Conservation (phyloP, 495 filamentous ascomycete genomes). For the Umbilicaria muhlenbergii region DNA sequence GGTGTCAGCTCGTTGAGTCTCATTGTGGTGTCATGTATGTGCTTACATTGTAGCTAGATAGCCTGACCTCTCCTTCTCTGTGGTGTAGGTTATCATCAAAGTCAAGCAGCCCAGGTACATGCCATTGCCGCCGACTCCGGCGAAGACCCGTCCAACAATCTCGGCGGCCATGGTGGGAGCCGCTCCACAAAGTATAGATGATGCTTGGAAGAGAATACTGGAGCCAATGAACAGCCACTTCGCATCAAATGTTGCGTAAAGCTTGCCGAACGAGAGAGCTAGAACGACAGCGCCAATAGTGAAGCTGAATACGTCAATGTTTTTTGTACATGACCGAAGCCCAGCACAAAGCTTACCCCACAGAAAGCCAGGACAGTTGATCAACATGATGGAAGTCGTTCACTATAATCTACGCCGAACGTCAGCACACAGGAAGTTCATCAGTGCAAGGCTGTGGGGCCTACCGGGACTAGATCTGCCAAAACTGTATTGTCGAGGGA, state of each 20-base stretch:
- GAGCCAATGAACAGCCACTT: slow-evolving; percentile 17
- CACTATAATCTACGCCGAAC: slow-evolving; percentile 1
- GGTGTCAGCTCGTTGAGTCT: not conserved
- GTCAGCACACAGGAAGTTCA: no score
- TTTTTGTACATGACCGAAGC: not conserved
- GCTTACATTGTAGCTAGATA: slow-evolving; percentile 24
- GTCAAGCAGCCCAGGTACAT: slow-evolving; percentile 35
- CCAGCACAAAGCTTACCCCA: slow-evolving; percentile 2
- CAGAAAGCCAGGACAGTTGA: slow-evolving; percentile 11
- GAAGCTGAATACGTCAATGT: not conserved
- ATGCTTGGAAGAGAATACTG: slow-evolving; percentile 18
- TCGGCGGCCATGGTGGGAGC: slow-evolving; percentile 17
- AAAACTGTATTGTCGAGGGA: slow-evolving; percentile 13
- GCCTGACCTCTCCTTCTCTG: slow-evolving; percentile 23
- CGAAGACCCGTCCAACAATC: slow-evolving; percentile 21
- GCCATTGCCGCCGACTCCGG: slow-evolving; percentile 27
- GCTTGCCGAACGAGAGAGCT: slow-evolving; percentile 2
- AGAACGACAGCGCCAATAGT: not conserved
- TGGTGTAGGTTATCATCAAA: slow-evolving; percentile 25
- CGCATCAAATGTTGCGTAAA: slow-evolving; percentile 15
- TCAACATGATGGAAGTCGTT: slow-evolving; percentile 6
- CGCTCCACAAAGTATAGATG: slow-evolving; percentile 19
- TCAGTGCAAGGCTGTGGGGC: no score
- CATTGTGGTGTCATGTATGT: not conserved
- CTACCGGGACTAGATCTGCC: slow-evolving; percentile 7